Evolutionary conservation across 139 green algal genomes (phyloP).

Genomic region (Asterochloris sp.): DNA sequence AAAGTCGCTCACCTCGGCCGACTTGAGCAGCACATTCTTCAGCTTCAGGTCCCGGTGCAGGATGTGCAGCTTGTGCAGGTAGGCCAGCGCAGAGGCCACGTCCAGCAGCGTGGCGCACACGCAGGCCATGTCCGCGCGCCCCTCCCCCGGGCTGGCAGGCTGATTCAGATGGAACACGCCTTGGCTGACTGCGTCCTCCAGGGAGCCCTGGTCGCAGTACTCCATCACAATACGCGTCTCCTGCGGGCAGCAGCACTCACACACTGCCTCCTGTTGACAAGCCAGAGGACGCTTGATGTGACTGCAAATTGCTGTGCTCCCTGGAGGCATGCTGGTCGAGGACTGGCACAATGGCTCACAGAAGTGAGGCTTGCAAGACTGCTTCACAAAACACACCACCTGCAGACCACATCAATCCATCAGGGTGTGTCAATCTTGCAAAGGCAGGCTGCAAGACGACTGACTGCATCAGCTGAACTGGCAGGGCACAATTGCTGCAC

Average conservation of each 20-base stretch:
- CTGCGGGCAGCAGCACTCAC: conserved; percentile 22
- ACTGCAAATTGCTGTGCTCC: too few species aligned
- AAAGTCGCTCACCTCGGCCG: conserved; percentile 7
- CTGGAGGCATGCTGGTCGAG: too few species aligned
- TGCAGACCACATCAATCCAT: too few species aligned
- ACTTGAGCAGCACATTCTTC: conserved; percentile 65
- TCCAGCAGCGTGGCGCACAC: conserved; percentile 52
- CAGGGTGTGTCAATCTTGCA: too few species aligned
- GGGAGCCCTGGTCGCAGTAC: conserved; percentile 50
- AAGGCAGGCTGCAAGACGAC: too few species aligned
- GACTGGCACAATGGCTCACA: too few species aligned
- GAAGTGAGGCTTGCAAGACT: too few species aligned
- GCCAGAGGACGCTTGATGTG: too few species aligned
- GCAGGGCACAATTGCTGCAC: too few species aligned
- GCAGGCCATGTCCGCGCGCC: conserved; percentile 35
- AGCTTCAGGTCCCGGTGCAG: conserved; percentile 71
- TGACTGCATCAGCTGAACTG: too few species aligned
- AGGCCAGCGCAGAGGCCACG: conserved; percentile 55
- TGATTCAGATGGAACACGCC: conserved; percentile 26
- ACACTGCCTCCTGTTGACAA: neutral
- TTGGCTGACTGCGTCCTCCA: conserved; percentile 52
- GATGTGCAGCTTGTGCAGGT: conserved; percentile 64
- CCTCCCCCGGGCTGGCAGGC: neutral
- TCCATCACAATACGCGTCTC: conserved; percentile 68
- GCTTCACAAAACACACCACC: too few species aligned